Conservation (phyloP, 306 rosid species). For the Quercus robur region DNA sequence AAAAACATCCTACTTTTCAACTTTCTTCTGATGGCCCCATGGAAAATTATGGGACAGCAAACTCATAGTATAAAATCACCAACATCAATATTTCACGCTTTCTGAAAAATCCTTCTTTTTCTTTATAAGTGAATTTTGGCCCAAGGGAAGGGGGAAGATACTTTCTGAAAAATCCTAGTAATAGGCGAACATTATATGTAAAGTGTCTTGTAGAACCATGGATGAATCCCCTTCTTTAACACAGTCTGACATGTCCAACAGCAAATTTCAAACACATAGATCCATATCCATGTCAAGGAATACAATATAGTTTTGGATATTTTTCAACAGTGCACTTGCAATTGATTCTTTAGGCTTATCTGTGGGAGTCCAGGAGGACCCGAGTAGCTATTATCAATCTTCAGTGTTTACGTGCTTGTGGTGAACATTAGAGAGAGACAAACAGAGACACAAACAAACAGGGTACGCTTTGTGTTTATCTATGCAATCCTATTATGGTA, state of each 20-base stretch:
- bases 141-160: too few relatives aligned
- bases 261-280: neutral
- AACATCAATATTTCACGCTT: neutral
- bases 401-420: neutral
- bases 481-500: neutral
- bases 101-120: neutral
- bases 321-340: neutral
- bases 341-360: neutral
- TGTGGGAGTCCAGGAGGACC: slow-evolving; percentile 1
- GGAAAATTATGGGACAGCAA: slow-evolving; percentile 10
- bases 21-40: neutral
- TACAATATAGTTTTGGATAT: neutral
- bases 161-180: neutral
- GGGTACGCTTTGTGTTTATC: neutral
- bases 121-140: too few relatives aligned
- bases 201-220: neutral
- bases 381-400: neutral
- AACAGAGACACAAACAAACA: slow-evolving; percentile 7
- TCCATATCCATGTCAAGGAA: slow-evolving; percentile 1
- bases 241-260: neutral
- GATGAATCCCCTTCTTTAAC: neutral
- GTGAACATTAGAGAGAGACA: neutral
- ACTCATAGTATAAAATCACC: neutral
- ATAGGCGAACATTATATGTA: neutral
- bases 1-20: neutral